phyloP scores from a whole-genome alignment of 1,139 yeast species.

The Magnusiomyces suaveolens region DNA sequence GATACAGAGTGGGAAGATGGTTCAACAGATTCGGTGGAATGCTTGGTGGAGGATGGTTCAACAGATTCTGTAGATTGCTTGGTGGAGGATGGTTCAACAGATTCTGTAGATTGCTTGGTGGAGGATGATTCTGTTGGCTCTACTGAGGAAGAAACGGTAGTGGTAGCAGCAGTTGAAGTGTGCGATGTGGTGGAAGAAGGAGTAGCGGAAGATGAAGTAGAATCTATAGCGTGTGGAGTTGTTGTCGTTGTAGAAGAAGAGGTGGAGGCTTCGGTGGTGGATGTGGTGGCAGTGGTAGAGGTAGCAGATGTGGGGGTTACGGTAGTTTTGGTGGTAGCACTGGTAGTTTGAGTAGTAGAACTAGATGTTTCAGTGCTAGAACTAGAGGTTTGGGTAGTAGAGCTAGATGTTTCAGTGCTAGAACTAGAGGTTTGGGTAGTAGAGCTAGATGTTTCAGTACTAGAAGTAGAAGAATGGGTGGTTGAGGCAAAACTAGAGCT shows the following conservation, averaged over 20 bases:
- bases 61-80: too few relatives aligned
- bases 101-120: neutral
- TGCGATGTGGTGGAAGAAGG: slow-evolving; percentile 18
- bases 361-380: neutral
- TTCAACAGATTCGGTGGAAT: too few relatives aligned
- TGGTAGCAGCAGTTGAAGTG: slow-evolving; percentile 22
- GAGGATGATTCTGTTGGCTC: slow-evolving; percentile 17
- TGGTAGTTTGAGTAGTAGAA: slow-evolving; percentile 14
- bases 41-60: too few relatives aligned
- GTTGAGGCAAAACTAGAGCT: slow-evolving; percentile 24
- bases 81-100: slow-evolving; percentile 6
- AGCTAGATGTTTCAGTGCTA: neutral
- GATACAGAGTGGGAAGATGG: too few relatives aligned
- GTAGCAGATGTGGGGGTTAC: neutral
- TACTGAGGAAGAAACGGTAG: slow-evolving; percentile 12
- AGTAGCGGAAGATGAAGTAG: slow-evolving; percentile 5
- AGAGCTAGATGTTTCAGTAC: slow-evolving; percentile 2
- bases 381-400: neutral
- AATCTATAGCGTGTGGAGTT: neutral
- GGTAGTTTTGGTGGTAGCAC: slow-evolving; percentile 17
- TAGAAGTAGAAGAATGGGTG: neutral
- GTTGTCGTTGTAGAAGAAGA: slow-evolving; percentile 18
- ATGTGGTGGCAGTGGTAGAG: neutral
- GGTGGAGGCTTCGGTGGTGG: slow-evolving; percentile 22
- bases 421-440: slow-evolving; percentile 13